Evolutionary conservation across 31 red algal genomes (phyloP).

Genomic region (Endocladia muricata): DNA sequence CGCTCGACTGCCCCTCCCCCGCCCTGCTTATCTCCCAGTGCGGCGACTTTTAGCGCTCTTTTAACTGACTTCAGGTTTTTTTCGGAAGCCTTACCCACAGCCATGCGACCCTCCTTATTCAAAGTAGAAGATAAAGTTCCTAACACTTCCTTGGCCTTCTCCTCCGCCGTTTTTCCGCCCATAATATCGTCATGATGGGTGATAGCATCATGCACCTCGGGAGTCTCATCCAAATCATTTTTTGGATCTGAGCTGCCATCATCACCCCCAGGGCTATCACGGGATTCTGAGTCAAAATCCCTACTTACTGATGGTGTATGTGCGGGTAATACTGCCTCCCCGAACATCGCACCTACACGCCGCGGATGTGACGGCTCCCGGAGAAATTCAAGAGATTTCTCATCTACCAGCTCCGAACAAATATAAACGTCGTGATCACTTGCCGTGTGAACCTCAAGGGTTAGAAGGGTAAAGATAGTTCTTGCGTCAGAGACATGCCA

Average conservation of each 20-base stretch:
- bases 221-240: background rate
- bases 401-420: slow-evolving; percentile 74
- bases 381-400: slow-evolving; percentile 73
- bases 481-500: slow-evolving; percentile 53
- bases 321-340: slow-evolving; percentile 7
- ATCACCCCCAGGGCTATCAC: background rate
- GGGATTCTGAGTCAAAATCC: background rate
- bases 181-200: background rate
- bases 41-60: background rate
- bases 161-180: background rate
- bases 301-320: background rate
- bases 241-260: background rate
- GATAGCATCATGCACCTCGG: background rate
- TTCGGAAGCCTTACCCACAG: background rate
- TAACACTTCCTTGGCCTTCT: background rate
- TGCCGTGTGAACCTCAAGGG: slow-evolving; percentile 59
- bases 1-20: background rate
- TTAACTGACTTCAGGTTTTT: background rate
- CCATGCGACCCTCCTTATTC: background rate
- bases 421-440: slow-evolving; percentile 68
- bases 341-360: slow-evolving; percentile 43
- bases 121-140: background rate
- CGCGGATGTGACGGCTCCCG: slow-evolving; percentile 72
- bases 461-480: slow-evolving; percentile 66
- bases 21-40: background rate